phyloP scores from a whole-genome alignment of 495 filamentous ascomycete genomes.

The Aspergillus indologenus region DNA sequence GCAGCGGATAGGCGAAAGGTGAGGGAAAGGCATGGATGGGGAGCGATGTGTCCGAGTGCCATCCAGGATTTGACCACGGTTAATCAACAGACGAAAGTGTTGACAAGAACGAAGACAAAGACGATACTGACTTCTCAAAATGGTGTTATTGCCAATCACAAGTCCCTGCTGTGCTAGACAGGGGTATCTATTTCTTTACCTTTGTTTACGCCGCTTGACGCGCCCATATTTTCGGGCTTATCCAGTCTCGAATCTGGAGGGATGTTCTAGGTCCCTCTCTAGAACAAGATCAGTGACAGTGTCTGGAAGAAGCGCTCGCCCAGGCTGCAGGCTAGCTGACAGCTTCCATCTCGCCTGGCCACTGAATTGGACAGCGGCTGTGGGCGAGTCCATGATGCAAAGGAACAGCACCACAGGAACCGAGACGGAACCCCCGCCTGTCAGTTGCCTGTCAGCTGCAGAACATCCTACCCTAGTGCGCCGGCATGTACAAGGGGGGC shows the following conservation, averaged over 20 bases:
- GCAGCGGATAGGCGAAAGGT: neutral
- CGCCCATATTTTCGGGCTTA: neutral
- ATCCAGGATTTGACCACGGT: neutral
- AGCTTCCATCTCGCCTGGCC: neutral
- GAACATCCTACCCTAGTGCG: neutral
- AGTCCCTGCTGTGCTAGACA: neutral
- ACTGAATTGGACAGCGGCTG: neutral
- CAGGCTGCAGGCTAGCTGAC: neutral
- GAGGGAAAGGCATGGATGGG: neutral
- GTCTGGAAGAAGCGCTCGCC: neutral
- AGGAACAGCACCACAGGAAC: neutral
- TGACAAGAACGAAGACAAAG: neutral
- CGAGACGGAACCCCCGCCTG: conserved; percentile 1
- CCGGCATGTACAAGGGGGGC: neutral
- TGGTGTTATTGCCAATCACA: too few relatives aligned
- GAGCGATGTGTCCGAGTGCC: neutral
- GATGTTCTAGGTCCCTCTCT: neutral
- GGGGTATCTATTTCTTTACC: neutral
- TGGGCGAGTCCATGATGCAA: neutral
- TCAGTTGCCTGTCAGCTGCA: conserved; percentile 5
- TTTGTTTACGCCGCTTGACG: neutral
- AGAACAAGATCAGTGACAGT: neutral
- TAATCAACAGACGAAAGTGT: neutral
- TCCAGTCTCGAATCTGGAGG: neutral
- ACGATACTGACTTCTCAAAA: neutral